A percentile compares a stretch with the other conserved stretches of the same genome.
Conservation (phyloP, 192 early-diverging fungal genomes). For the Rhizoclosmatium sp. region DNA sequence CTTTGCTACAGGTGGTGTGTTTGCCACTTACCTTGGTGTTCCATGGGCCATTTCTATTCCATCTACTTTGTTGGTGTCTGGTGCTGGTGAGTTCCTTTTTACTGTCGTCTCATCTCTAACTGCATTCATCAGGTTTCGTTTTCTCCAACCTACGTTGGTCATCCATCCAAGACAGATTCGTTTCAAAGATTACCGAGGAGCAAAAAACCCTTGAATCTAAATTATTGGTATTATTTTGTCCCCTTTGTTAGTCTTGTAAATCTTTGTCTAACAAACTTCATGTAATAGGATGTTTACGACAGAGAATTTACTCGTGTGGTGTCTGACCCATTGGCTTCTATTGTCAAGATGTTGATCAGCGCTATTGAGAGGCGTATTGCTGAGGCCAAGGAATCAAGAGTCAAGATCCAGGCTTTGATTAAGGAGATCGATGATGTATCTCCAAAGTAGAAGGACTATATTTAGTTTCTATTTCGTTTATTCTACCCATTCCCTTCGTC, state of each 20-base stretch:
- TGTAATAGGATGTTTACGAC: conserved; percentile 40
- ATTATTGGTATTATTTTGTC: conserved; percentile 28
- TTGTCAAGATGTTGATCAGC: conserved; percentile 43
- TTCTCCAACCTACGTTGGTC: conserved; percentile 47
- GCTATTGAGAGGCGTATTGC: conserved; percentile 26
- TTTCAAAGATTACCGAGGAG: conserved; percentile 38
- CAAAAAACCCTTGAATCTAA: conserved; percentile 47
- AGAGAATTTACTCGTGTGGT: conserved; percentile 50
- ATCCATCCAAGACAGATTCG: conserved; percentile 36
- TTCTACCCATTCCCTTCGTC: no score
- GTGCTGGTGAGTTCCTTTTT: conserved; percentile 26
- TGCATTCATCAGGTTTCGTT: conserved; percentile 33
- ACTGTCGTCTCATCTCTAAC: background rate
- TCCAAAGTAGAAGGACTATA: background rate
- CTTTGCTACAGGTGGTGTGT: conserved; percentile 34
- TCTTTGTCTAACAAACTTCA: background rate
- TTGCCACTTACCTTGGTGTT: conserved; percentile 47
- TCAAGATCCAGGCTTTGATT: conserved; percentile 19
- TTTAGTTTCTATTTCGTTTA: background rate
- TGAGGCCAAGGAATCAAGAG: conserved; percentile 27
- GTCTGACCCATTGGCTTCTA: conserved; percentile 40
- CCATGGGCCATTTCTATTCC: conserved; percentile 49
- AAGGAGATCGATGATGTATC: conserved; percentile 25
- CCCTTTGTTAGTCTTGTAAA: background rate
- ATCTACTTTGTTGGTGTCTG: conserved; percentile 33